Percentiles rank a stretch among this genome's conserved stretches.
Evolutionary conservation across 305 asterid genomes (phyloP).

Genomic region (Caryopteris hybrid): DNA sequence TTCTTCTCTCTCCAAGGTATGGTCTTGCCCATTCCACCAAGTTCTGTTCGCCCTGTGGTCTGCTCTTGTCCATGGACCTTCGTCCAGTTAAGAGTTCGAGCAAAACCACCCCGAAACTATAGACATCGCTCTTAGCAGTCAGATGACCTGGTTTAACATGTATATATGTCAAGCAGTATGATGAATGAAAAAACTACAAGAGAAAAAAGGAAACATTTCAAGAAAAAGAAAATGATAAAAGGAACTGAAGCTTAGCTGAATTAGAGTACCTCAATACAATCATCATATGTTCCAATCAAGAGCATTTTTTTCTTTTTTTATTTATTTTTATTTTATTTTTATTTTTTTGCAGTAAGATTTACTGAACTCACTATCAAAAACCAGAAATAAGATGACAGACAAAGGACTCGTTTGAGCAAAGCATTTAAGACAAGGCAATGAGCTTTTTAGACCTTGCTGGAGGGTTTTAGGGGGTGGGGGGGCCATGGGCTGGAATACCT

Average conservation of each 20-base stretch:
- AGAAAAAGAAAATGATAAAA: neutral
- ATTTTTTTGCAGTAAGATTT: too few relatives aligned
- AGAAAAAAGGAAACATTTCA: neutral
- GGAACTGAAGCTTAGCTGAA: too few relatives aligned
- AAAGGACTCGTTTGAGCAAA: neutral
- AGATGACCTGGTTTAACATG: conserved; percentile 52
- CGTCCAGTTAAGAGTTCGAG: conserved; percentile 66
- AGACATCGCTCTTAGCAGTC: conserved; percentile 80
- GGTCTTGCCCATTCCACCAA: conserved; percentile 71
- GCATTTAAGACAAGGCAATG: neutral
- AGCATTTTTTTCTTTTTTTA: too few relatives aligned
- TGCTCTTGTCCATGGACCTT: conserved; percentile 66
- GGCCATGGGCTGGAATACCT: conserved; percentile 37
- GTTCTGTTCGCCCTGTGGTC: conserved; percentile 61
- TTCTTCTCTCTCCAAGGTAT: conserved; percentile 50
- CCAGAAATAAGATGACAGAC: too few relatives aligned
- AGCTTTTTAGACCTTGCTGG: too few relatives aligned
- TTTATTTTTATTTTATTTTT: too few relatives aligned
- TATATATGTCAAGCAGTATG: neutral
- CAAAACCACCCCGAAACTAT: conserved; percentile 77
- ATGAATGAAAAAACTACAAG: neutral
- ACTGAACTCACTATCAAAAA: too few relatives aligned
- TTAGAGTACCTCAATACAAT: too few relatives aligned
- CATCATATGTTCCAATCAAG: too few relatives aligned
- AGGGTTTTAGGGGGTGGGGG: too few relatives aligned